Percentiles rank a stretch among this genome's conserved stretches.
These are phyloP conservation scores for Melampsora americana DNA, from an alignment of 1,284 basidiomycete species.

Conservation along the genomic window DNA sequence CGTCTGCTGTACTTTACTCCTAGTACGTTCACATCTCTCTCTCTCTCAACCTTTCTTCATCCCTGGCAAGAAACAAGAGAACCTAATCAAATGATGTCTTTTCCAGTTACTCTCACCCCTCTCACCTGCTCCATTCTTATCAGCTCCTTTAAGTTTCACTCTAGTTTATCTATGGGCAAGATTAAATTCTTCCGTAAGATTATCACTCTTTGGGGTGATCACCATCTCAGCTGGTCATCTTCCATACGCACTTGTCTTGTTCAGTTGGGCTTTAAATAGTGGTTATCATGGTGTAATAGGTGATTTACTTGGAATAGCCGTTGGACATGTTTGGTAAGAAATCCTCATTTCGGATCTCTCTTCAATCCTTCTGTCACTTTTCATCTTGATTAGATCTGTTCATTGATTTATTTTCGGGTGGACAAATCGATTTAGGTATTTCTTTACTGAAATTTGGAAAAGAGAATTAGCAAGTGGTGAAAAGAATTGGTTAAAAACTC, in stretches of 20 bases:
- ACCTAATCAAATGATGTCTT: neutral
- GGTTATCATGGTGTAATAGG: conserved; percentile 49
- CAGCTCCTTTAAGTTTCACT: conserved; percentile 67
- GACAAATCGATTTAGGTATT: no score
- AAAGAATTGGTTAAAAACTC: conserved; percentile 72
- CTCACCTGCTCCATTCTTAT: conserved; percentile 57
- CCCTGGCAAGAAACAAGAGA: neutral
- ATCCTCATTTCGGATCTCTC: no score
- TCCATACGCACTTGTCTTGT: conserved; percentile 79
- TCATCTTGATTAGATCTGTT: conserved; percentile 22
- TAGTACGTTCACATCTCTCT: conserved; percentile 10
- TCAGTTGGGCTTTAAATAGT: conserved; percentile 83
- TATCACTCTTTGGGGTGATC: conserved; percentile 88
- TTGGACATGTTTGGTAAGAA: conserved; percentile 73
- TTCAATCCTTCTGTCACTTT: neutral
- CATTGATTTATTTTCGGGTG: no score
- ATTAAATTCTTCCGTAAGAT: conserved; percentile 85
- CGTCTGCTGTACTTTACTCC: conserved; percentile 36
- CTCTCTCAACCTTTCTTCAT: neutral
- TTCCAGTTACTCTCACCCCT: conserved; percentile 38
- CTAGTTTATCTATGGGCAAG: conserved; percentile 96
- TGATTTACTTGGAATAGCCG: conserved; percentile 67
- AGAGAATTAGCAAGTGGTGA: conserved; percentile 79
- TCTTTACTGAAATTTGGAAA: conserved; percentile 89
- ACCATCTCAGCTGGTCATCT: conserved; percentile 94